These are phyloP conservation scores for Emmonsiellopsis sp. DNA, from an alignment of 2,329 filamentous ascomycete genomes.

Conservation along the genomic window DNA sequence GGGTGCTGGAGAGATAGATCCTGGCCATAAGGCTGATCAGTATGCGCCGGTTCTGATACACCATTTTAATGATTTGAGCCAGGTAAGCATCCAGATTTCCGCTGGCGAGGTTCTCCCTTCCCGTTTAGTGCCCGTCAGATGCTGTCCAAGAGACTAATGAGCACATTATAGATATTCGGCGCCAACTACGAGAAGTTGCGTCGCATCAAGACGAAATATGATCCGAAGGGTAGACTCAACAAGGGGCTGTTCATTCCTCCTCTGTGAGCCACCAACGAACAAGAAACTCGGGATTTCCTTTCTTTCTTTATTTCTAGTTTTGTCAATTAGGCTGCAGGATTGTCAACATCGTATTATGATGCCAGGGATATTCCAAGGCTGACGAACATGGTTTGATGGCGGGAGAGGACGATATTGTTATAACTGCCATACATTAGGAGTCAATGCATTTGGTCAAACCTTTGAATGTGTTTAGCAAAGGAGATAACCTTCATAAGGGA, in stretches of 20 bases:
- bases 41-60: neutral
- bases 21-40: neutral
- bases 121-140: too few relatives aligned
- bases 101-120: too few relatives aligned
- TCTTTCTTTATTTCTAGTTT: too few relatives aligned
- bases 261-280: too few relatives aligned
- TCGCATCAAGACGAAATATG: constrained; percentile 32
- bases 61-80: neutral
- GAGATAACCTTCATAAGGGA: too few relatives aligned
- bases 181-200: constrained; percentile 28
- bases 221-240: constrained; percentile 18
- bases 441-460: too few relatives aligned
- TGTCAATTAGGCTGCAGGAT: neutral
- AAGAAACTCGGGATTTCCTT: too few relatives aligned
- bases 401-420: too few relatives aligned
- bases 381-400: too few relatives aligned
- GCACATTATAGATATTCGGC: constrained; percentile 24
- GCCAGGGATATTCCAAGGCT: too few relatives aligned
- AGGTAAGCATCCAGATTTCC: neutral
- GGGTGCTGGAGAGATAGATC: neutral
- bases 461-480: too few relatives aligned
- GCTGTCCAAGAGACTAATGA: neutral
- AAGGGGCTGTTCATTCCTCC: neutral
- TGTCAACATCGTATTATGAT: neutral
- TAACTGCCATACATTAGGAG: too few relatives aligned